Evolutionary conservation across 2,329 filamentous ascomycete species (phyloP).

Genomic region (Ceratocystis alfenasii): DNA sequence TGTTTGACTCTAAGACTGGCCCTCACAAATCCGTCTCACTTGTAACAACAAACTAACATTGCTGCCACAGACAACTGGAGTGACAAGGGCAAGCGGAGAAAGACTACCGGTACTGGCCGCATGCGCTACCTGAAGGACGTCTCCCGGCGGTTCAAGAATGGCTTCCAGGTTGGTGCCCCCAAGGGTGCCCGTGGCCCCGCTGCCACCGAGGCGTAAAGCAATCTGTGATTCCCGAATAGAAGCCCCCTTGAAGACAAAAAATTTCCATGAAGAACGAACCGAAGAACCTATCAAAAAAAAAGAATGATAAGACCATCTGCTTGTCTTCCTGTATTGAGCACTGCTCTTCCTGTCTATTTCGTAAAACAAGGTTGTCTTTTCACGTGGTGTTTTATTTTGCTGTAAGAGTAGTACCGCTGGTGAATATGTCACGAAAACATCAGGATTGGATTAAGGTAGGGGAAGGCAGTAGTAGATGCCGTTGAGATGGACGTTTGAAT

Average conservation of each 20-base stretch:
- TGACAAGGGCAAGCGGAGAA: constrained; percentile 99
- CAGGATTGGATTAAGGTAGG: too few species aligned
- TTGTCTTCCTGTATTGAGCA: constrained; percentile 13
- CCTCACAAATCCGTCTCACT: neutral
- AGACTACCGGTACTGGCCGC: constrained; percentile 94
- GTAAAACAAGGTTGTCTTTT: constrained; percentile 12
- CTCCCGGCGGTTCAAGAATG: constrained; percentile 90
- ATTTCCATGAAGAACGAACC: constrained; percentile 20
- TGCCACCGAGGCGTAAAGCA: constrained; percentile 31
- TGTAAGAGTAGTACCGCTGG: neutral
- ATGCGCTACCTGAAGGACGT: constrained; percentile 91
- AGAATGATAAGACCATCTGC: constrained; percentile 15
- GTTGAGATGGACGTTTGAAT: neutral
- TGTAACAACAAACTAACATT: constrained; percentile 13
- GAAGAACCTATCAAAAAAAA: constrained; percentile 18
- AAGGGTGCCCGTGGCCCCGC: constrained; percentile 64
- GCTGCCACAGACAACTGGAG: constrained; percentile 79
- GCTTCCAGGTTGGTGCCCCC: constrained; percentile 82
- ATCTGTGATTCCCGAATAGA: constrained; percentile 23
- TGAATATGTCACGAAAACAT: neutral
- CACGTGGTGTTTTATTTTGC: neutral
- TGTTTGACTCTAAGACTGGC: constrained; percentile 5
- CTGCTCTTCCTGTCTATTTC: constrained; percentile 4
- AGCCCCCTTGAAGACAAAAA: constrained; percentile 25
- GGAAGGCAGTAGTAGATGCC: neutral